Percentiles rank a stretch among this genome's conserved stretches.
These are phyloP conservation scores for Geosiphon pyriformis DNA, from an alignment of 192 early-diverging fungal genomes.

Conservation along the genomic window DNA sequence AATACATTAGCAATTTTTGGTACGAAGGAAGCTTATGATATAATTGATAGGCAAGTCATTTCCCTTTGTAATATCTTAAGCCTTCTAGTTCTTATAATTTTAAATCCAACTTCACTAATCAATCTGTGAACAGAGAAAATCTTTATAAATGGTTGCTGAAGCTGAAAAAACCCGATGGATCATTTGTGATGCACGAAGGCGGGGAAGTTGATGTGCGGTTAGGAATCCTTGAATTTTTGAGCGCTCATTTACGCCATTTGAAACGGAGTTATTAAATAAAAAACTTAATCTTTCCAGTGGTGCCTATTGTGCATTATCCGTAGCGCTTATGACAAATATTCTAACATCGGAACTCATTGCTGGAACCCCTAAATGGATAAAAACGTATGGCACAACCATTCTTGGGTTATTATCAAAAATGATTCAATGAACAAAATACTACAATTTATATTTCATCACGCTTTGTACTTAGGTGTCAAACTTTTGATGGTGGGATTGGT, in stretches of 20 bases:
- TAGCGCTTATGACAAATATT: slow-evolving; percentile 76
- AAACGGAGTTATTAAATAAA: neutral
- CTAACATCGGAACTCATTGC: slow-evolving; percentile 70
- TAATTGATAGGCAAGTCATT: slow-evolving; percentile 49
- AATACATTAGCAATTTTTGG: slow-evolving; percentile 77
- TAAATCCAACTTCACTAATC: slow-evolving; percentile 12
- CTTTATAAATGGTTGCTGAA: slow-evolving; percentile 73
- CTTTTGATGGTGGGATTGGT: slow-evolving; percentile 91
- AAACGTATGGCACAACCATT: slow-evolving; percentile 33
- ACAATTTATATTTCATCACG: neutral
- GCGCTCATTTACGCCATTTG: slow-evolving; percentile 2
- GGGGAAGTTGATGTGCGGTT: slow-evolving; percentile 89
- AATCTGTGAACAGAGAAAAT: too few species aligned
- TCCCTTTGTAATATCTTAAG: neutral
- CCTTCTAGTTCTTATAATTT: neutral
- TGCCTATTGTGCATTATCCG: slow-evolving; percentile 79
- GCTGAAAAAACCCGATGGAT: slow-evolving; percentile 83
- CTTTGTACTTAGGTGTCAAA: slow-evolving; percentile 60
- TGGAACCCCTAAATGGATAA: slow-evolving; percentile 65
- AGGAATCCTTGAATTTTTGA: slow-evolving; percentile 2
- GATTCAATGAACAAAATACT: neutral
- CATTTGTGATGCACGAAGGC: slow-evolving; percentile 84
- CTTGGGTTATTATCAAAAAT: neutral
- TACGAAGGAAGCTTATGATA: slow-evolving; percentile 59
- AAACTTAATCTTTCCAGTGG: slow-evolving; percentile 41